phyloP scores from a whole-genome alignment of 2,329 filamentous ascomycete genomes.

The Verruconis gallopava region DNA sequence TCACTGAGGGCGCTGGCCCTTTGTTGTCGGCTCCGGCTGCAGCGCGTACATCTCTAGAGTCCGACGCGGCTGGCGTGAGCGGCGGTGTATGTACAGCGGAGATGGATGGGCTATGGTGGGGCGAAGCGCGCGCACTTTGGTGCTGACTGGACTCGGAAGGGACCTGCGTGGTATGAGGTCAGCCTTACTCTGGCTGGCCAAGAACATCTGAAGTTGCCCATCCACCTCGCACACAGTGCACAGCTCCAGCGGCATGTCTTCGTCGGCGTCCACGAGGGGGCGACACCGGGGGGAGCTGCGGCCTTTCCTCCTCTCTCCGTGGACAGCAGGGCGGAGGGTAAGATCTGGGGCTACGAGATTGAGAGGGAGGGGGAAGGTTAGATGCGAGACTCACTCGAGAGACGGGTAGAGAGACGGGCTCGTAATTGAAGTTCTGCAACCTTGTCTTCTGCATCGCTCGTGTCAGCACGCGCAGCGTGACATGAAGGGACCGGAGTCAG shows the following conservation, averaged over 20 bases:
- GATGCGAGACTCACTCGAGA: conserved; percentile 55
- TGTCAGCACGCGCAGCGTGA: not conserved
- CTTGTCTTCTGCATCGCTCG: conserved; percentile 69
- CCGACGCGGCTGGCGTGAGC: conserved; percentile 71
- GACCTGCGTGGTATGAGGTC: conserved; percentile 22
- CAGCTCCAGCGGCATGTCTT: too few species aligned
- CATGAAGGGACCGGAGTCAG: not conserved
- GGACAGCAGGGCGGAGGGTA: too few species aligned
- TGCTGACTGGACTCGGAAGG: conserved; percentile 30
- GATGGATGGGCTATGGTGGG: conserved; percentile 51
- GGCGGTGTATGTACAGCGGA: conserved; percentile 76
- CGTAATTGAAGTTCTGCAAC: conserved; percentile 78
- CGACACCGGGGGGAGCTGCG: too few species aligned
- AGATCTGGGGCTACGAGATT: too few species aligned
- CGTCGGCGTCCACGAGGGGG: too few species aligned
- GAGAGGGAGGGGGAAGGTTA: not conserved
- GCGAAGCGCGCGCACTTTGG: conserved; percentile 42
- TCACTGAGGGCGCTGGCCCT: conserved; percentile 34
- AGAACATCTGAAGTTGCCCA: too few species aligned
- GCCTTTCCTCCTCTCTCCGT: too few species aligned
- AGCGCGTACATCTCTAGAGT: conserved; percentile 40
- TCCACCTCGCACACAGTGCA: too few species aligned
- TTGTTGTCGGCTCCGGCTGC: conserved; percentile 24
- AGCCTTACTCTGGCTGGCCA: too few species aligned
- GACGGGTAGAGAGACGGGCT: conserved; percentile 75